Evolutionary conservation across 345 rosid genomes (phyloP).

Genomic region (Euphorbia tirucalli): DNA sequence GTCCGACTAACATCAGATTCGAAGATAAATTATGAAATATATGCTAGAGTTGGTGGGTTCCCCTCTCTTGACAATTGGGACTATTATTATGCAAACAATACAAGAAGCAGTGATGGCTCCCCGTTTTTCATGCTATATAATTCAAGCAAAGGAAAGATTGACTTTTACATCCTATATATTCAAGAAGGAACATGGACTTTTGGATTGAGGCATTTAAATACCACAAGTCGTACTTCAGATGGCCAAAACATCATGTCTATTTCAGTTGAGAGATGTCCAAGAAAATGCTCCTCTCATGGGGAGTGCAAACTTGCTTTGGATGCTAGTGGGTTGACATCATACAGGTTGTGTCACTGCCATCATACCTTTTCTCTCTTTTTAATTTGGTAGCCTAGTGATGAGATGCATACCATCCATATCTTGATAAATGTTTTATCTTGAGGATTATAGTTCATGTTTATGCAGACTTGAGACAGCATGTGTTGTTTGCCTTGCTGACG

Average conservation of each 20-base stretch:
- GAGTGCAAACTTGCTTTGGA: conserved; percentile 68
- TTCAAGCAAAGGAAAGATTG: conserved; percentile 71
- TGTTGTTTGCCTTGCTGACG: not conserved
- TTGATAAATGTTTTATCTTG: conserved; percentile 4
- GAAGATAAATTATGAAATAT: conserved; percentile 59
- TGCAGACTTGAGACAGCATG: conserved; percentile 9
- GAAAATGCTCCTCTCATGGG: conserved; percentile 82
- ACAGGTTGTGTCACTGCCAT: conserved; percentile 47
- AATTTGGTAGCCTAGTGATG: conserved; percentile 4
- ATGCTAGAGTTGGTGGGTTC: conserved; percentile 71
- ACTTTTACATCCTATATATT: conserved; percentile 77
- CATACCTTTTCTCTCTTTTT: not conserved
- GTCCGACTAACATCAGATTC: conserved; percentile 53
- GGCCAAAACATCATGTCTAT: conserved; percentile 61
- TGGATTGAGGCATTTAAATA: conserved; percentile 60
- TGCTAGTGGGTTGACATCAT: conserved; percentile 86
- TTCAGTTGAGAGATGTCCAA: conserved; percentile 90
- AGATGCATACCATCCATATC: not conserved
- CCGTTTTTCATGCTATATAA: conserved; percentile 60
- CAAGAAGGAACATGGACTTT: conserved; percentile 89
- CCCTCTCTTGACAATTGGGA: conserved; percentile 73
- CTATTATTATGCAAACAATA: conserved; percentile 68
- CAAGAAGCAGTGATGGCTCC: conserved; percentile 57
- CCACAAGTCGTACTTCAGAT: conserved; percentile 26
- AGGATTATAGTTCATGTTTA: not conserved